Conservation (phyloP, 1,284 basidiomycete species). For the Puccinia polysora region DNA sequence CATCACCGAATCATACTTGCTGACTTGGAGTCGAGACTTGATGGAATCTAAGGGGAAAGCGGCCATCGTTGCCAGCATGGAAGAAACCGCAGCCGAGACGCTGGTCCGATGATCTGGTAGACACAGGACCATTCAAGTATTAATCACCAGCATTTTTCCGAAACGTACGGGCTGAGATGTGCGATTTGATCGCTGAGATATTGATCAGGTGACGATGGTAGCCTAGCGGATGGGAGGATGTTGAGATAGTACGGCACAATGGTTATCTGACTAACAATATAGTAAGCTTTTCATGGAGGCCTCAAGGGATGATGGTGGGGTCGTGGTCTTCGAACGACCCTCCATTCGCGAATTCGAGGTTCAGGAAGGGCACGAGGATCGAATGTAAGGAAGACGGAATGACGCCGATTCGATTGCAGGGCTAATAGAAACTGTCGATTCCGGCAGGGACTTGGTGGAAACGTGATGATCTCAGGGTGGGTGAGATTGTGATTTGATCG, state of each 20-base stretch:
- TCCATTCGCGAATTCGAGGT: slow-evolving; percentile 19
- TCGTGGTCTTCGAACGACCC: slow-evolving; percentile 5
- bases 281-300: background rate
- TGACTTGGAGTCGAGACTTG: slow-evolving; percentile 42
- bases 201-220: background rate
- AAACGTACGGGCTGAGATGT: background rate
- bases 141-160: background rate
- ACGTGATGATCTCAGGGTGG: no score
- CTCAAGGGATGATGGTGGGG: slow-evolving; percentile 5
- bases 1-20: slow-evolving; percentile 32
- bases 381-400: no score
- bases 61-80: slow-evolving; percentile 38
- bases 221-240: background rate
- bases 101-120: slow-evolving; percentile 34
- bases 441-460: no score
- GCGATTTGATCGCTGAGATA: background rate
- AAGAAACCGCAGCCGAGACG: slow-evolving; percentile 38
- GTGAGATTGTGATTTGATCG: no score
- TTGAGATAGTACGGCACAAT: background rate
- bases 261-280: slow-evolving; percentile 16
- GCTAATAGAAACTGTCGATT: no score
- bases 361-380: no score
- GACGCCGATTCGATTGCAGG: no score
- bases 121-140: background rate
- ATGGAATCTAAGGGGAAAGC: slow-evolving; percentile 42